Evolutionary conservation across 78 protist genomes (phyloP).

Genomic region (Dictyostelium firmibasis): DNA sequence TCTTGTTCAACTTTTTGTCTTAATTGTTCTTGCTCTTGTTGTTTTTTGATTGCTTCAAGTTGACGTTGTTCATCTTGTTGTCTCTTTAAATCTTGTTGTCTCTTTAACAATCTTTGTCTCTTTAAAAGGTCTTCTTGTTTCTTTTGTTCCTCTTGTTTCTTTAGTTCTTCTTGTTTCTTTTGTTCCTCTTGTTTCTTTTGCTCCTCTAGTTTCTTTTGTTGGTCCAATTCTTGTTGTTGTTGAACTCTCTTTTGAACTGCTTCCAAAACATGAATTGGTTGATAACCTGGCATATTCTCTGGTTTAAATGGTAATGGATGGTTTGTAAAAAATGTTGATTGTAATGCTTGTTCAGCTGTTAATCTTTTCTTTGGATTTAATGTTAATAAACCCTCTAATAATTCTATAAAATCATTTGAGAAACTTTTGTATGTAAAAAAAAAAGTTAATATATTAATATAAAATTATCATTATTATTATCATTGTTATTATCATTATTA

Average conservation of each 20-base stretch:
- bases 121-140: constrained; percentile 10
- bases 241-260: constrained; percentile 71
- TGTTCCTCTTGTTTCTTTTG: background rate
- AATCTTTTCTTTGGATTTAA: constrained; percentile 69
- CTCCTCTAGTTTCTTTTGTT: constrained; percentile 1
- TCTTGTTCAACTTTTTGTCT: background rate
- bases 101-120: background rate
- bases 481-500: no score
- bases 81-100: background rate
- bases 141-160: constrained; percentile 23
- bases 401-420: constrained; percentile 59
- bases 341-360: constrained; percentile 65
- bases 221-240: constrained; percentile 16
- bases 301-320: constrained; percentile 53
- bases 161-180: background rate
- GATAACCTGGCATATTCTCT: constrained; percentile 75
- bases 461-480: no score
- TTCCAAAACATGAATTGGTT: constrained; percentile 71
- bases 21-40: background rate
- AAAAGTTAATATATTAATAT: background rate
- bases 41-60: constrained; percentile 28
- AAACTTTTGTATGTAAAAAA: constrained; percentile 2
- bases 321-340: constrained; percentile 67
- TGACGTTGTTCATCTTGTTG: constrained; percentile 30
- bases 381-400: constrained; percentile 66